Evolutionary conservation across 2,329 filamentous ascomycete species (phyloP), one percentile per base, ranked within the genome.

Genomic region (Calonectria leucothoes): DNA sequence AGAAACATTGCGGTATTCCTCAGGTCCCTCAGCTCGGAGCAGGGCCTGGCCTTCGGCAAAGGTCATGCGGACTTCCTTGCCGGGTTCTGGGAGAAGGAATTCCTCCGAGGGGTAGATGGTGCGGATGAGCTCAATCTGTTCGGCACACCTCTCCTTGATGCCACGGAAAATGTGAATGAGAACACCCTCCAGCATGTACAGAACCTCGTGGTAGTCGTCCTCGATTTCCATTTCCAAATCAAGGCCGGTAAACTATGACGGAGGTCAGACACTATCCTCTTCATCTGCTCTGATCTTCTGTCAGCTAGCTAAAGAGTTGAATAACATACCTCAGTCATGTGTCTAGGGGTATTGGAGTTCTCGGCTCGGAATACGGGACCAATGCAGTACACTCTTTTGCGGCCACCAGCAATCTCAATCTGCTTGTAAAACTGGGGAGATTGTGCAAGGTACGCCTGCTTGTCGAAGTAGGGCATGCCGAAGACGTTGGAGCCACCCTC

Each of bases 401-500:
- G 90, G 29, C 94, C 93, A 72, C 93, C 93, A 2, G 94, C 93
- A 83, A 97, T 95, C 82, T 96, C 92, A 84, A 94, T 92, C 82
- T 97, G 94, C 88, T 97, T 97, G 86, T 96, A 96, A 79, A 97
- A 94, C 82, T 97, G 94, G 7, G 94, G 95, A 7, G 91, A 94
- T 83, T 96, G 94, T 7, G 94, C 94, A 25, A 97, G 88, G 83
- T 88, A 97, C 1, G 95, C 96, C 77, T 93, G 91, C 81, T 93
- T 91, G 78, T 94, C 94, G 84, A 98, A 98, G 86, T 98, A 98
- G 52, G 93, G 93, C 79, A 98, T 88, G 79, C 93, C 90, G 85
- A 99, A 98, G 49, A 98, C 96, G 82, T 96, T 97, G 78, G 93
- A 93, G 77, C 97, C 97, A 80, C 97, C 96, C 86, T 99, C 97